These are phyloP conservation scores for Blastomyces percursus DNA, from an alignment of 2,329 filamentous ascomycete species.

Conservation along the genomic window DNA sequence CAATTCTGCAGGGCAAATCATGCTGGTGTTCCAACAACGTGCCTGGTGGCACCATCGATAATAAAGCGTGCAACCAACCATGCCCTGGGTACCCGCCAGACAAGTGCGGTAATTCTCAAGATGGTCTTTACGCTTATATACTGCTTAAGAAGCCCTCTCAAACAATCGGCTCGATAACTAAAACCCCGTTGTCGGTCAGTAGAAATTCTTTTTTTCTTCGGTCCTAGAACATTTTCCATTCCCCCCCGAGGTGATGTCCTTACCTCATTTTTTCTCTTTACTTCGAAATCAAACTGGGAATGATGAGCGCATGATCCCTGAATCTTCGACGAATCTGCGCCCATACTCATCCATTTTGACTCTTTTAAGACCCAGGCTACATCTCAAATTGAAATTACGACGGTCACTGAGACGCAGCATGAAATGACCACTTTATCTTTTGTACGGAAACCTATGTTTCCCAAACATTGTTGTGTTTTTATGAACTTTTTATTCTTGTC, in stretches of 20 bases:
- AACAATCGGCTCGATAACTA: constrained; percentile 14
- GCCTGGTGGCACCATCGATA: constrained; percentile 28
- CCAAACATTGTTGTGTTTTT: constrained; percentile 4
- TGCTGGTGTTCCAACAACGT: constrained; percentile 42
- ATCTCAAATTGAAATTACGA: constrained; percentile 11
- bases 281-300: not conserved
- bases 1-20: constrained; percentile 34
- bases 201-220: constrained; percentile 7
- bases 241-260: not conserved
- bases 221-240: constrained; percentile 5
- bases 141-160: constrained; percentile 24
- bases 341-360: constrained; percentile 9
- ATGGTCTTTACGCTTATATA: constrained; percentile 36
- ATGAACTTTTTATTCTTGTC: not conserved
- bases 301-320: not conserved
- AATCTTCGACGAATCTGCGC: not conserved
- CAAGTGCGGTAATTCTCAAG: constrained; percentile 32
- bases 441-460: constrained; percentile 12
- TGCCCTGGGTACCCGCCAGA: constrained; percentile 41
- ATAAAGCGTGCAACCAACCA: constrained; percentile 27
- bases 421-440: constrained; percentile 13
- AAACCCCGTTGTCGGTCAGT: constrained; percentile 14
- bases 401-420: constrained; percentile 13
- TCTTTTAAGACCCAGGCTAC: constrained; percentile 10
- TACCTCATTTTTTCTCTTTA: not conserved